These are phyloP conservation scores for Microbotryum violaceum DNA, from an alignment of 1,284 basidiomycete genomes.

Conservation along the genomic window DNA sequence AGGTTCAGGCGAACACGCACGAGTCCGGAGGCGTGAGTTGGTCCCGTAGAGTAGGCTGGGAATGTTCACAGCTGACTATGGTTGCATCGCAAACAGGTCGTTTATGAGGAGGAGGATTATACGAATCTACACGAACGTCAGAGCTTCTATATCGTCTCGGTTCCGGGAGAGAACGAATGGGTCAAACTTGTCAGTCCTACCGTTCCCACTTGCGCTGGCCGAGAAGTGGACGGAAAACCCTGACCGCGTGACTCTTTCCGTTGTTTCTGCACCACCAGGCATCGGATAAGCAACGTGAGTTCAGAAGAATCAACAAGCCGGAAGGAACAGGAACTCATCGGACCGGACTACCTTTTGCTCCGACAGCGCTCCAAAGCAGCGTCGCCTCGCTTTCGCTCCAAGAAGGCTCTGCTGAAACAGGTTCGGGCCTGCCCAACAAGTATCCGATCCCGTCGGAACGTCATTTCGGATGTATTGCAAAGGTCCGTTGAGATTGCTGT, in stretches of 20 bases:
- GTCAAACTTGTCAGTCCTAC: constrained; percentile 16
- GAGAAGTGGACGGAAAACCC: too few relatives aligned
- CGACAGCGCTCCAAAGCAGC: too few relatives aligned
- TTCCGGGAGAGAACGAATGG: constrained; percentile 40
- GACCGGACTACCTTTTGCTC: too few relatives aligned
- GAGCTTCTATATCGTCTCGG: constrained; percentile 38
- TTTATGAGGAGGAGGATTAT: constrained; percentile 27
- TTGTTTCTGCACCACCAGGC: too few relatives aligned
- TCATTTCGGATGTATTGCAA: constrained; percentile 29
- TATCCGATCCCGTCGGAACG: constrained; percentile 25
- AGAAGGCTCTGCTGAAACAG: neutral
- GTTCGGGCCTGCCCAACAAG: constrained; percentile 19
- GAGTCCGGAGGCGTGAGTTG: neutral
- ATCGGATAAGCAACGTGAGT: too few relatives aligned
- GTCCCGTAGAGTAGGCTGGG: too few relatives aligned
- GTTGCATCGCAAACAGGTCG: neutral
- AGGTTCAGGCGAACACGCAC: constrained; percentile 26
- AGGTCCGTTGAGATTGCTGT: constrained; percentile 8
- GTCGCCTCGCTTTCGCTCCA: too few relatives aligned
- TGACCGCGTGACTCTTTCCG: too few relatives aligned
- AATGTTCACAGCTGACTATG: too few relatives aligned
- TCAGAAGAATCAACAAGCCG: too few relatives aligned
- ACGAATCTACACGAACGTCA: constrained; percentile 38
- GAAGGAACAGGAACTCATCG: too few relatives aligned
- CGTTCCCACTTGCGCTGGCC: too few relatives aligned